Evolutionary conservation across 306 rosid species (phyloP).

Genomic region (Comarum palustre): DNA sequence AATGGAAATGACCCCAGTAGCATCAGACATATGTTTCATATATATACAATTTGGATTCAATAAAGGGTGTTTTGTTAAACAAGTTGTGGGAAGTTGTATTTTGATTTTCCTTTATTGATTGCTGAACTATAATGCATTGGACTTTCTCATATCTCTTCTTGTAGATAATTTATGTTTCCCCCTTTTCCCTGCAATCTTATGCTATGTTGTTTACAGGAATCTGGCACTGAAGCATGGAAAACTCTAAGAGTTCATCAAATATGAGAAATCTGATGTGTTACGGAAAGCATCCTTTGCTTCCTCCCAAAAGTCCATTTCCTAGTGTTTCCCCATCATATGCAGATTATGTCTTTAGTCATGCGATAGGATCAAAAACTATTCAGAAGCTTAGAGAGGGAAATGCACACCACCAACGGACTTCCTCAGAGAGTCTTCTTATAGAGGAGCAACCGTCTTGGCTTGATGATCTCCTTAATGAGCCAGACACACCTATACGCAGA

Average conservation of each 20-base stretch:
- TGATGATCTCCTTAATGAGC: conserved; percentile 97
- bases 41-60: neutral
- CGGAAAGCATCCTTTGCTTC: conserved; percentile 86
- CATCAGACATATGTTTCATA: neutral
- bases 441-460: conserved; percentile 99
- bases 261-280: conserved; percentile 67
- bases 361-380: conserved; percentile 52
- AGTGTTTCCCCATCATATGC: conserved; percentile 71
- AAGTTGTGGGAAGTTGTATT: neutral
- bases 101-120: conserved; percentile 5
- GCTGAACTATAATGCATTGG: conserved; percentile 8
- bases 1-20: neutral
- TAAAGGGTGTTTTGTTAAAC: neutral
- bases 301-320: conserved; percentile 98
- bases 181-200: neutral
- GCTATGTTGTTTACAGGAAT: conserved; percentile 36
- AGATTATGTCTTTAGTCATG: conserved; percentile 61
- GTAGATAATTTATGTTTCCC: neutral
- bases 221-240: conserved; percentile 56
- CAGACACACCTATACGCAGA: conserved; percentile 88
- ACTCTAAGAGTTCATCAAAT: conserved; percentile 81
- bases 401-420: conserved; percentile 77
- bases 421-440: conserved; percentile 79
- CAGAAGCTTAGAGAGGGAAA: conserved; percentile 79
- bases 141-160: neutral